These are phyloP conservation scores for Chlorella sp. DNA, from an alignment of 139 green algal species.

Conservation along the genomic window DNA sequence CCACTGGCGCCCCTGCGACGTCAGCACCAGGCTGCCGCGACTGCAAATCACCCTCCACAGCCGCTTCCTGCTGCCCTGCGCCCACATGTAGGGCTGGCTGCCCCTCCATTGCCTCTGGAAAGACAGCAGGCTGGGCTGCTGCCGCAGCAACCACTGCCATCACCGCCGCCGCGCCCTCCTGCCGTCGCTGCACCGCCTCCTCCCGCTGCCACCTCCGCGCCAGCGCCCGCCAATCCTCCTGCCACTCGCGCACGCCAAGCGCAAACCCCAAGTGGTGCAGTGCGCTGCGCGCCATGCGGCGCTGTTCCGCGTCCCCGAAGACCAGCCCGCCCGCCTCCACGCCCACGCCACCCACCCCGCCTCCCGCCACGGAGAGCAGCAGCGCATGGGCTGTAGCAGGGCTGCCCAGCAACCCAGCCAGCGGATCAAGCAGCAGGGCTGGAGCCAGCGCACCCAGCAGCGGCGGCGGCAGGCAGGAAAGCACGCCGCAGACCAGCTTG, in stretches of 20 bases:
- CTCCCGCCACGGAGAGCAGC: background rate
- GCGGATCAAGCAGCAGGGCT: background rate
- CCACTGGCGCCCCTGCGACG: no score
- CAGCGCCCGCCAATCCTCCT: conserved; percentile 7
- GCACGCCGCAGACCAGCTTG: background rate
- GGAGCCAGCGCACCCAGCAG: background rate
- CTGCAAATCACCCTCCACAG: no score
- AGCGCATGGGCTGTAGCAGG: background rate
- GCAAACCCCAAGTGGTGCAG: conserved; percentile 35
- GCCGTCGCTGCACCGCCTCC: background rate
- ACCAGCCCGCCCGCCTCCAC: no score
- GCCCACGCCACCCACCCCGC: no score
- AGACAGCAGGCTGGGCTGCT: no score
- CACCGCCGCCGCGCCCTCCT: no score
- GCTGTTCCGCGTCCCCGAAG: background rate
- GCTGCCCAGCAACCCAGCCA: conserved; percentile 1
- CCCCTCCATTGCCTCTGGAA: no score
- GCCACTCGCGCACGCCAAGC: conserved; percentile 26
- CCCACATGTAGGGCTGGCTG: no score
- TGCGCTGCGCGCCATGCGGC: conserved; percentile 2
- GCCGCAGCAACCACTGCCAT: no score
- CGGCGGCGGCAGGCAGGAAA: background rate
- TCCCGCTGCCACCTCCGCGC: background rate
- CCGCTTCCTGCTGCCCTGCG: no score
- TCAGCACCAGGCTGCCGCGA: no score